Conservation (phyloP, 768 basidiomycete genomes). For the Porphyrellus cyaneotinctus region DNA sequence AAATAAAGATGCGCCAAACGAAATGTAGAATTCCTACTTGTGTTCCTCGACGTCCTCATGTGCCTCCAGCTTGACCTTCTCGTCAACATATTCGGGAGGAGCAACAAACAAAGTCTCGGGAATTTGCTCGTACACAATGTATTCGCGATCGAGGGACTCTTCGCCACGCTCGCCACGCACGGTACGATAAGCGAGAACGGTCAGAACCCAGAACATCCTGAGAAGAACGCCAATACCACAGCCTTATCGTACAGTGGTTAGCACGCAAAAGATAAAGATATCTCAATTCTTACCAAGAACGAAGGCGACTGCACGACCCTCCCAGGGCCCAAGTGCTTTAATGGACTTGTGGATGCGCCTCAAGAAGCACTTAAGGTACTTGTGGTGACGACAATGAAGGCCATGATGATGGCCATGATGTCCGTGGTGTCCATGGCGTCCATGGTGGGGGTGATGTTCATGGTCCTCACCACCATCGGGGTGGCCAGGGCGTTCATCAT, state of each 20-base stretch:
- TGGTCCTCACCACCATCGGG: background rate
- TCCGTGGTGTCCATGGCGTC: conserved; percentile 9
- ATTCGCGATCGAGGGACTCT: conserved; percentile 37
- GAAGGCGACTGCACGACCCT: conserved; percentile 77
- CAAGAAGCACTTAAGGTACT: conserved; percentile 45
- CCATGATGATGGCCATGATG: conserved; percentile 17
- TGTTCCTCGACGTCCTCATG: conserved; percentile 9
- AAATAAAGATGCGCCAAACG: background rate
- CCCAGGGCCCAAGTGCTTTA: conserved; percentile 73
- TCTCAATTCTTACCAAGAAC: conserved; percentile 57
- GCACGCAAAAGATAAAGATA: background rate
- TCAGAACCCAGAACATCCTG: conserved; percentile 75
- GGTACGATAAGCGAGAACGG: conserved; percentile 56
- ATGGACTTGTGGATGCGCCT: conserved; percentile 61
- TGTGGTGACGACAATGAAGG: conserved; percentile 26
- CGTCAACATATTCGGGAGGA: conserved; percentile 58
- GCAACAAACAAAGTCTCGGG: conserved; percentile 46
- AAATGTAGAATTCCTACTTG: conserved; percentile 12
- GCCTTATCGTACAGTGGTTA: conserved; percentile 38
- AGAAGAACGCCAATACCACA: conserved; percentile 80
- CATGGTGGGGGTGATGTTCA: conserved; percentile 6
- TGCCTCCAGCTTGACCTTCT: conserved; percentile 39
- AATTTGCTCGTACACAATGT: conserved; percentile 43
- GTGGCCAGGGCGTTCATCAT: background rate
- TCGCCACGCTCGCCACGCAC: conserved; percentile 44